Percentiles rank a stretch among this genome's conserved stretches.
Evolutionary conservation across 139 green algal species (phyloP).

Genomic region (Choricystis sp.): DNA sequence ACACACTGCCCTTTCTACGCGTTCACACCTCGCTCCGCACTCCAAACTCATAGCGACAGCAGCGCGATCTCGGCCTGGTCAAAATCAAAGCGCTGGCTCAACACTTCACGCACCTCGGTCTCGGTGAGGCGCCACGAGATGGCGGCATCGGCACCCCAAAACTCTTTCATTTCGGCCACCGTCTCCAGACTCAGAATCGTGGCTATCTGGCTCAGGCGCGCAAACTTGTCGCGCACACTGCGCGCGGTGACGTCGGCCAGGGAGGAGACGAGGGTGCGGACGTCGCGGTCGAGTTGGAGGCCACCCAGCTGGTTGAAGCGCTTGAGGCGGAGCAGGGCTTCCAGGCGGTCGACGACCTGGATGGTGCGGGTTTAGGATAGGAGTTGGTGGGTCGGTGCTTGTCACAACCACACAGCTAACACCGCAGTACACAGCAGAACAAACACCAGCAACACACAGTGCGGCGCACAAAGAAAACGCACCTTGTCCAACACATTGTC

Average conservation of each 20-base stretch:
- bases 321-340: slow-evolving; percentile 65
- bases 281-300: slow-evolving; percentile 77
- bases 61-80: slow-evolving; percentile 26
- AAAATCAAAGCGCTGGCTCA: slow-evolving; percentile 65
- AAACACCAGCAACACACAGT: too few relatives aligned
- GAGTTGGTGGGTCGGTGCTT: too few relatives aligned
- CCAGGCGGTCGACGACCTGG: slow-evolving; percentile 32
- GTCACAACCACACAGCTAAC: too few relatives aligned
- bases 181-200: slow-evolving; percentile 74
- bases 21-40: not conserved
- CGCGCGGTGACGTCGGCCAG: slow-evolving; percentile 52
- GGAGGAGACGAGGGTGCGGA: slow-evolving; percentile 42
- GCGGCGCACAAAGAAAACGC: too few relatives aligned
- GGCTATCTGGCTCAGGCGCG: slow-evolving; percentile 67
- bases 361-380: too few relatives aligned
- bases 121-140: slow-evolving; percentile 72
- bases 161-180: slow-evolving; percentile 65
- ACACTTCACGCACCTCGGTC: slow-evolving; percentile 46
- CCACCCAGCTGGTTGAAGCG: slow-evolving; percentile 88
- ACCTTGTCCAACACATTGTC: slow-evolving; percentile 50
- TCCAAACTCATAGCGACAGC: slow-evolving; percentile 27
- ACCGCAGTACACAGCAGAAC: too few relatives aligned
- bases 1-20: not conserved
- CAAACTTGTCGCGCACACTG: slow-evolving; percentile 84
- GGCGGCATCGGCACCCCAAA: slow-evolving; percentile 47